A percentile compares a stretch with the other conserved stretches of the same genome.
These are phyloP conservation scores for Pogostemon cablin DNA, from an alignment of 257 asterid species.

Conservation along the genomic window DNA sequence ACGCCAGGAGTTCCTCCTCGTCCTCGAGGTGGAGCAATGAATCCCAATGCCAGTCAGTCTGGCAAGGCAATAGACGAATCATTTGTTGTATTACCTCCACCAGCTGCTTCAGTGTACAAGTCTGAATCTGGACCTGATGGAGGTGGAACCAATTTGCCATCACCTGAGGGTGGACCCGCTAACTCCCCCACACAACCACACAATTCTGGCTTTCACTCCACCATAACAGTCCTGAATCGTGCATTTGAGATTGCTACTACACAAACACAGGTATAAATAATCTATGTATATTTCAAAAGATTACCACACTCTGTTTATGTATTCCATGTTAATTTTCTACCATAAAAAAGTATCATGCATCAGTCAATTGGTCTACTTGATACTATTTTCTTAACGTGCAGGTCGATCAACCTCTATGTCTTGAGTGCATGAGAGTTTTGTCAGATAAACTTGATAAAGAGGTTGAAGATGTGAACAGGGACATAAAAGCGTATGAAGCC, in stretches of 20 bases:
- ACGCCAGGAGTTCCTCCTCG: constrained; percentile 68
- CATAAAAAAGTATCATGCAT: background rate
- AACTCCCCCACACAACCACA: constrained; percentile 58
- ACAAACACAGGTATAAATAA: constrained; percentile 65
- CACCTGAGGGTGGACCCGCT: constrained; percentile 57
- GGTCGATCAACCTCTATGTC: constrained; percentile 97
- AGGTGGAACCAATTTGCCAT: constrained; percentile 56
- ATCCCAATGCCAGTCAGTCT: constrained; percentile 62
- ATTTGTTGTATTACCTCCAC: constrained; percentile 96
- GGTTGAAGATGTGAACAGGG: constrained; percentile 89
- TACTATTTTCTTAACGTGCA: constrained; percentile 34
- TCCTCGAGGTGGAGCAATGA: constrained; percentile 60
- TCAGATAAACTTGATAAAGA: constrained; percentile 98
- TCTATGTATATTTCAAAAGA: constrained; percentile 22
- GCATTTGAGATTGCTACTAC: constrained; percentile 92
- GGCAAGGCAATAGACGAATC: constrained; percentile 95
- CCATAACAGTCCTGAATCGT: constrained; percentile 81
- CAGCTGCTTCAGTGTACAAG: constrained; percentile 94
- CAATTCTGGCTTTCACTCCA: constrained; percentile 86
- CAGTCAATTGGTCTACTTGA: constrained; percentile 16
- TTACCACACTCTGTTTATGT: background rate
- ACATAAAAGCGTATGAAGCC: constrained; percentile 82
- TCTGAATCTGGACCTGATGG: constrained; percentile 76
- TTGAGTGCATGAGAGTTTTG: constrained; percentile 93
- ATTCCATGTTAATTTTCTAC: background rate